Percentiles rank a stretch among this genome's conserved stretches.
Evolutionary conservation across 805 yeast genomes (phyloP).

Genomic region (Starmerella stigmatis): DNA sequence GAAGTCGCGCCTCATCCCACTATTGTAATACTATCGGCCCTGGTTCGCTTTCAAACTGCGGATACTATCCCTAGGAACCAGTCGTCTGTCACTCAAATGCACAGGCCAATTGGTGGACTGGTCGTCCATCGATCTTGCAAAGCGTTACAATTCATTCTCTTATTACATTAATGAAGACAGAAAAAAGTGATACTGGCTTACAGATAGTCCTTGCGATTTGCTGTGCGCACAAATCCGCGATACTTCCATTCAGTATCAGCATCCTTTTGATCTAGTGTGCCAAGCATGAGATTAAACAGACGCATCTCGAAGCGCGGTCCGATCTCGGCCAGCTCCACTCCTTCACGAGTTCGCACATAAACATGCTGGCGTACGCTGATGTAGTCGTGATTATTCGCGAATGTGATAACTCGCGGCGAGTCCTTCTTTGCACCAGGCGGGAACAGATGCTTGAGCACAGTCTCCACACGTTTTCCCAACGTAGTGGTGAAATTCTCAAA

Average conservation of each 20-base stretch:
- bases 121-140: too few species aligned
- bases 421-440: constrained; percentile 96
- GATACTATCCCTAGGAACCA: background rate
- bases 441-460: constrained; percentile 74
- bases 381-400: constrained; percentile 81
- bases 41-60: background rate
- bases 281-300: constrained; percentile 74
- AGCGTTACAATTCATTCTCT: background rate
- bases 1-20: background rate
- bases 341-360: constrained; percentile 77
- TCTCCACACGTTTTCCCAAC: constrained; percentile 72
- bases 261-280: constrained; percentile 88
- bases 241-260: constrained; percentile 97
- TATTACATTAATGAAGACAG: background rate
- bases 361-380: constrained; percentile 93
- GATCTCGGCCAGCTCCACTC: constrained; percentile 85
- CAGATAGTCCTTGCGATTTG: constrained; percentile 84
- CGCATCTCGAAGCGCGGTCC: constrained; percentile 99
- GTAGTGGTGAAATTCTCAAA: constrained; percentile 79
- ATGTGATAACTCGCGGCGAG: constrained; percentile 82
- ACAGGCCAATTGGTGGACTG: too few species aligned
- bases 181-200: constrained; percentile 21
- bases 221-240: constrained; percentile 88
- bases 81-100: background rate
- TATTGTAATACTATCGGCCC: background rate